These are phyloP conservation scores for Keithomyces neogunnii DNA, from an alignment of 2,329 filamentous ascomycete species.

Conservation along the genomic window DNA sequence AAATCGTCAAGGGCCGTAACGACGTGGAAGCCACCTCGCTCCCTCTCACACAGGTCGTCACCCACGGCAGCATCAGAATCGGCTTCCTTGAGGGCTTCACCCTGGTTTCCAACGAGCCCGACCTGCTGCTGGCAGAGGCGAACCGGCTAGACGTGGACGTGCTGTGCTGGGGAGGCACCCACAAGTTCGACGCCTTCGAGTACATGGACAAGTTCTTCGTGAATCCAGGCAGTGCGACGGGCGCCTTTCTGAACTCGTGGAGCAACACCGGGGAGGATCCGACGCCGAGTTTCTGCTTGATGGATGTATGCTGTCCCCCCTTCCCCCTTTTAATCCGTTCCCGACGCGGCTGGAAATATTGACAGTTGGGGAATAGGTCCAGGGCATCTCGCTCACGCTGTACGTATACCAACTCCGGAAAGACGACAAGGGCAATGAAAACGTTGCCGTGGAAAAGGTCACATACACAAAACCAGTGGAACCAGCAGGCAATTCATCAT, in stretches of 20 bases:
- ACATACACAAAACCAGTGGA: slow-evolving; percentile 73
- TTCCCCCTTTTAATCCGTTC: not conserved
- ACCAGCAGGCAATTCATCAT: slow-evolving; percentile 41
- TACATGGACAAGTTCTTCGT: slow-evolving; percentile 70
- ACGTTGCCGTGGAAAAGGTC: slow-evolving; percentile 77
- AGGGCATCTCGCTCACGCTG: slow-evolving; percentile 89
- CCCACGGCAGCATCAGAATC: slow-evolving; percentile 56
- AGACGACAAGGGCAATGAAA: slow-evolving; percentile 68
- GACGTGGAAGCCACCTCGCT: slow-evolving; percentile 59
- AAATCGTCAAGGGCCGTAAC: slow-evolving; percentile 60
- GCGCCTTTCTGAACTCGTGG: slow-evolving; percentile 53
- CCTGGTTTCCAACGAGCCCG: slow-evolving; percentile 57
- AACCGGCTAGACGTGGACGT: slow-evolving; percentile 62
- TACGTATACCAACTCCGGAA: slow-evolving; percentile 88
- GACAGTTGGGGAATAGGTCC: slow-evolving; percentile 52
- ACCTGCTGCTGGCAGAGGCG: slow-evolving; percentile 58
- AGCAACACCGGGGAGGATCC: slow-evolving; percentile 58
- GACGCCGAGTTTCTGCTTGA: slow-evolving; percentile 87
- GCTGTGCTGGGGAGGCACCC: slow-evolving; percentile 60
- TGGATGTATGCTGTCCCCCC: slow-evolving; percentile 64
- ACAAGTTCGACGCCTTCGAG: slow-evolving; percentile 62
- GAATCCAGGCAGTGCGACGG: slow-evolving; percentile 59
- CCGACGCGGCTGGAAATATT: slow-evolving; percentile 2
- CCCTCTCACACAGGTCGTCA: slow-evolving; percentile 57
- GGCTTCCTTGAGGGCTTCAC: slow-evolving; percentile 63